Conservation (phyloP, 2,329 filamentous ascomycete species). For the Davidsoniella australis region DNA sequence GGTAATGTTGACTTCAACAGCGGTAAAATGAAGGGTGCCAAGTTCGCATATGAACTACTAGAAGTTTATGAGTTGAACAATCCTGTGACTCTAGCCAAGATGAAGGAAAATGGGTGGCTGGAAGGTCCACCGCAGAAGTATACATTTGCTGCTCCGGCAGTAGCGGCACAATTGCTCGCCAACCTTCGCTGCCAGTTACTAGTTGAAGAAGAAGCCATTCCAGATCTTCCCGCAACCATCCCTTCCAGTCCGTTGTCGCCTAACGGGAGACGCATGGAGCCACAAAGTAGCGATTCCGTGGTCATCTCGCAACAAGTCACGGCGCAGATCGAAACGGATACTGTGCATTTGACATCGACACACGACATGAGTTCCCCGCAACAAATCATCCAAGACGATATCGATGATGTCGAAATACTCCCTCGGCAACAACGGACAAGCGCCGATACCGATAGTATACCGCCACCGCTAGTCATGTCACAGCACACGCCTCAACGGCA, state of each 20-base stretch:
- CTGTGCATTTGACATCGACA: conserved; percentile 23
- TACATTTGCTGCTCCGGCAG: conserved; percentile 36
- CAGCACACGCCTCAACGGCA: not conserved
- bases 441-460: no score
- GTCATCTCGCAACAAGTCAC: conserved; percentile 35
- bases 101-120: conserved; percentile 39
- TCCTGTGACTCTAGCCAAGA: conserved; percentile 32
- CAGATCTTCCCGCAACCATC: not conserved
- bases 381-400: no score
- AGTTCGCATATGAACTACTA: conserved; percentile 34
- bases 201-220: conserved; percentile 14
- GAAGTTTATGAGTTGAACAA: conserved; percentile 48
- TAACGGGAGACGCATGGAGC: no score
- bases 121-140: conserved; percentile 32
- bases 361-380: not conserved
- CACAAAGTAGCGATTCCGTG: conserved; percentile 8
- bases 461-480: no score
- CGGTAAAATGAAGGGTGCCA: conserved; percentile 15
- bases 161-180: conserved; percentile 38
- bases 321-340: conserved; percentile 32
- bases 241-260: not conserved
- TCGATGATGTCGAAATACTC: no score
- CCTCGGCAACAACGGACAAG: no score
- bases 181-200: conserved; percentile 29
- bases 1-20: conserved; percentile 37